Base-by-base conservation (phyloP, 1,139 yeast species). In the Pichia sp. region DNA sequence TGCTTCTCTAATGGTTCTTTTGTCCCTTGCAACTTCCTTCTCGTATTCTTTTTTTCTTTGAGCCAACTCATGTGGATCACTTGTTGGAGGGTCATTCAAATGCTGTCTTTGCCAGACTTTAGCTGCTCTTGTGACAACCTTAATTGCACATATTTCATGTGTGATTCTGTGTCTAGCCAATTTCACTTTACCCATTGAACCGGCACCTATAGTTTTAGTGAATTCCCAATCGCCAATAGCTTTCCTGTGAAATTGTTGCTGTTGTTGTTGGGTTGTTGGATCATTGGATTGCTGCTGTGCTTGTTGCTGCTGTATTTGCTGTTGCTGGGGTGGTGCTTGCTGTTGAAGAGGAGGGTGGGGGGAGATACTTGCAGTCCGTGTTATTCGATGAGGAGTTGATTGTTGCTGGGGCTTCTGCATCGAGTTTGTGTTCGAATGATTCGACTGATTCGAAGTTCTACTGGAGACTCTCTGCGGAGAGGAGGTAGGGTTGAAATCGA, bases 131-230 rank as follows among this genome's bases (percentile, higher is more conserved):
- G 92, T 90, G 40, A 87, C 90, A 56, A 87, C 87, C 67, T 87
- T 87, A 26, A 87, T 87, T 0, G 93, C 98, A 71, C 97, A 90
- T 31, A 87, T 77, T 67, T 90, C 97, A 54, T 81, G 81, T 1
- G 97, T 89, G 44, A 82, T 70, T 61, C 87, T 81, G 72, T 92
- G 96, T 64, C 83, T 86, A 2, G 98, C 98, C 49, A 93, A 76
- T 70, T 95, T 95, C 52, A 93, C 99, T 70, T 93, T 95, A 56
- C 99, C 99, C 99, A 95, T 93, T 1, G 97, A 89, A 3, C 99
- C 99, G 4, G 98, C 97, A 51, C 99, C 99, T 50, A 93, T 89
- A 0, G 97, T 90, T 69, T 90, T 90, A 57, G 90, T 80, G 64
- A 93, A 92, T 65, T 89, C 95, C 99, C 99, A 93, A 62, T 95